These are phyloP conservation scores for Diaporthe ilicicola DNA, from an alignment of 2,329 filamentous ascomycete species.

Conservation along the genomic window DNA sequence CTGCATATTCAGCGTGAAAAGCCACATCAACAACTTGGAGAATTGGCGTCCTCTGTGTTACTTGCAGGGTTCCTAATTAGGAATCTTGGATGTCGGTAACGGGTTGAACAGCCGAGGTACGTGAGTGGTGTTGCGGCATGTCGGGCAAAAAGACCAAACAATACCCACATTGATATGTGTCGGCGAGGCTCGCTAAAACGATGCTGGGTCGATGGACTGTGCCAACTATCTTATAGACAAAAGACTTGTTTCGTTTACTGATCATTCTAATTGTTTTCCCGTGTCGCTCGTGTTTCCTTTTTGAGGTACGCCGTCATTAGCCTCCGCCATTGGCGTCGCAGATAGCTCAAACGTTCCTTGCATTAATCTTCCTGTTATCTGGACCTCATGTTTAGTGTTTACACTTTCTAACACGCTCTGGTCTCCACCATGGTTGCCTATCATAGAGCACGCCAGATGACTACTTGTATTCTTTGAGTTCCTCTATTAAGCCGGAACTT, in stretches of 20 bases:
- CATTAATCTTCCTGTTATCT: not conserved
- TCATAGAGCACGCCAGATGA: not conserved
- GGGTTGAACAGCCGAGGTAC: not conserved
- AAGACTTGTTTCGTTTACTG: no score
- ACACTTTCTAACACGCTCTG: not conserved
- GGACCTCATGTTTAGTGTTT: not conserved
- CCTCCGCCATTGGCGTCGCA: no score
- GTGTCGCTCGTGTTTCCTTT: not conserved
- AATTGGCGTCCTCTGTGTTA: not conserved
- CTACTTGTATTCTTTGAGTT: no score
- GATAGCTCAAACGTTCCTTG: not conserved
- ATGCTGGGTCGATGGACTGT: not conserved
- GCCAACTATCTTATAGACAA: no score
- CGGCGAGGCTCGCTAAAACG: no score
- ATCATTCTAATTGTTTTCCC: not conserved
- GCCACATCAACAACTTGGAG: not conserved
- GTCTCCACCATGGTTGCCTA: not conserved
- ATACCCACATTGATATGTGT: no score
- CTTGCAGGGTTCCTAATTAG: not conserved
- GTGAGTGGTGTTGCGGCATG: not conserved
- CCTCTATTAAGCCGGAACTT: no score
- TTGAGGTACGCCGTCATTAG: not conserved
- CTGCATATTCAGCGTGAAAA: not conserved
- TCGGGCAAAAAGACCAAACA: not conserved
- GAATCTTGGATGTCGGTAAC: not conserved